Percentiles rank a stretch among this genome's conserved stretches.
Evolutionary conservation across 2,329 filamentous ascomycete species (phyloP).

Genomic region (Gnomoniopsis sp.): DNA sequence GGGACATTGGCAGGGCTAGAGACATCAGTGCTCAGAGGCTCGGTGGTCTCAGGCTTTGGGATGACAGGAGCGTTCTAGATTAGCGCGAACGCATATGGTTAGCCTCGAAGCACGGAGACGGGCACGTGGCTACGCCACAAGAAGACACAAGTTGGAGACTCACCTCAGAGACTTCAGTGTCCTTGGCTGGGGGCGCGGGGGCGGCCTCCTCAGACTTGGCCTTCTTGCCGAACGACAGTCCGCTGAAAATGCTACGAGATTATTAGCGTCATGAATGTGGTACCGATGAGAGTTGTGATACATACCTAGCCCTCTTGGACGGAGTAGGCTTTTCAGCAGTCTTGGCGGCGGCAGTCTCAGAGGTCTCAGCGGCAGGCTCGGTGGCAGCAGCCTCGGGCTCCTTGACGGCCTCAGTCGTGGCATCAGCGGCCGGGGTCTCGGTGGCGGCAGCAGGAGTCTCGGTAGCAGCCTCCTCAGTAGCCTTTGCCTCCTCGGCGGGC

Average conservation of each 20-base stretch:
- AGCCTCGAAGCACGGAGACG: background rate
- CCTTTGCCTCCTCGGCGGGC: slow-evolving; percentile 25
- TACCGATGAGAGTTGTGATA: slow-evolving; percentile 22
- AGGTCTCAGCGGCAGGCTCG: slow-evolving; percentile 31
- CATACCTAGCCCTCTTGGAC: slow-evolving; percentile 50
- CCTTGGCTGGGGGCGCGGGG: slow-evolving; percentile 39
- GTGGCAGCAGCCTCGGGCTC: slow-evolving; percentile 27
- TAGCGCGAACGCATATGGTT: slow-evolving; percentile 1
- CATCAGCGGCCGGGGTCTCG: slow-evolving; percentile 21
- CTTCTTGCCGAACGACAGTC: slow-evolving; percentile 58
- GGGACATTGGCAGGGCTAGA: slow-evolving; percentile 43
- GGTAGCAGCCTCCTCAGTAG: slow-evolving; percentile 28
- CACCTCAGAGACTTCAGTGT: slow-evolving; percentile 42
- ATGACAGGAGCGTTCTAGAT: slow-evolving; percentile 50
- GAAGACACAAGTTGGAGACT: background rate
- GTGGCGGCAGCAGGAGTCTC: slow-evolving; percentile 22
- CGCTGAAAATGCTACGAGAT: slow-evolving; percentile 47
- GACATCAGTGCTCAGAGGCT: slow-evolving; percentile 55
- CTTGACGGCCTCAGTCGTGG: slow-evolving; percentile 19
- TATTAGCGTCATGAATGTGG: slow-evolving; percentile 13
- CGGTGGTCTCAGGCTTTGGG: slow-evolving; percentile 54
- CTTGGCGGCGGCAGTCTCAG: slow-evolving; percentile 32
- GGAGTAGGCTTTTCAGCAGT: slow-evolving; percentile 42
- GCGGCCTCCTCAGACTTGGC: slow-evolving; percentile 41
- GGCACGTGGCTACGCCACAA: background rate